Conservation (phyloP, 768 basidiomycete species). For the Boletellus sp. region DNA sequence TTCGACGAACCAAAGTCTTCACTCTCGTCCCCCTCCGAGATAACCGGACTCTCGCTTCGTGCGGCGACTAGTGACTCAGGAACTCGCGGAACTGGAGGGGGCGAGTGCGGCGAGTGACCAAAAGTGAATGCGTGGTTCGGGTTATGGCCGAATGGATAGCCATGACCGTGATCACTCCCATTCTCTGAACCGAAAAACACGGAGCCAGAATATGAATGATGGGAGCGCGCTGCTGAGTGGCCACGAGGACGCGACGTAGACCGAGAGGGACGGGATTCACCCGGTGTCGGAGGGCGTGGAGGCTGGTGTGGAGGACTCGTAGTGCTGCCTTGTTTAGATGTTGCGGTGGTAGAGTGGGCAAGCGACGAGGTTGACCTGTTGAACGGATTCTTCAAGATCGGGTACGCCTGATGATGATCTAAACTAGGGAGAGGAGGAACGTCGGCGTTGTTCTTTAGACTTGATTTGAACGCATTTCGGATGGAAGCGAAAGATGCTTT, state of each 20-base stretch:
- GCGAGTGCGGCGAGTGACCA: constrained; percentile 44
- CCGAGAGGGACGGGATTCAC: constrained; percentile 34
- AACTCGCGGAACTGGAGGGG: constrained; percentile 77
- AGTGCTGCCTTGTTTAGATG: constrained; percentile 39
- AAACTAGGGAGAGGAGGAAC: constrained; percentile 74
- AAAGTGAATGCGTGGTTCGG: constrained; percentile 23
- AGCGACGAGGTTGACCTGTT: constrained; percentile 79
- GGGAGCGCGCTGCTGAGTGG: constrained; percentile 63
- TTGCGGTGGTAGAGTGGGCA: constrained; percentile 41
- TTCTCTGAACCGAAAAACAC: constrained; percentile 66
- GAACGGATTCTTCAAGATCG: constrained; percentile 76
- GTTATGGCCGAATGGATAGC: constrained; percentile 31
- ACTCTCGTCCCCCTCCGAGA: constrained; percentile 66
- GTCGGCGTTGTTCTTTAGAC: constrained; percentile 48
- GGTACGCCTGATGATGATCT: constrained; percentile 60
- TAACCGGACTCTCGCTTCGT: constrained; percentile 48
- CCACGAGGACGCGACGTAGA: constrained; percentile 47
- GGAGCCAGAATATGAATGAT: constrained; percentile 76
- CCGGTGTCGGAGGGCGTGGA: constrained; percentile 59
- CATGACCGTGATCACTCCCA: constrained; percentile 64
- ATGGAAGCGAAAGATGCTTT: constrained; percentile 85
- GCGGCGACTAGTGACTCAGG: constrained; percentile 55
- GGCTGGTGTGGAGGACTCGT: constrained; percentile 46
- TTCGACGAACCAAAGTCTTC: constrained; percentile 61
- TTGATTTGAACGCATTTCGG: constrained; percentile 79